phyloP scores from a whole-genome alignment of 2,329 filamentous ascomycete genomes.

The Berkeleyomyces rouxiae region DNA sequence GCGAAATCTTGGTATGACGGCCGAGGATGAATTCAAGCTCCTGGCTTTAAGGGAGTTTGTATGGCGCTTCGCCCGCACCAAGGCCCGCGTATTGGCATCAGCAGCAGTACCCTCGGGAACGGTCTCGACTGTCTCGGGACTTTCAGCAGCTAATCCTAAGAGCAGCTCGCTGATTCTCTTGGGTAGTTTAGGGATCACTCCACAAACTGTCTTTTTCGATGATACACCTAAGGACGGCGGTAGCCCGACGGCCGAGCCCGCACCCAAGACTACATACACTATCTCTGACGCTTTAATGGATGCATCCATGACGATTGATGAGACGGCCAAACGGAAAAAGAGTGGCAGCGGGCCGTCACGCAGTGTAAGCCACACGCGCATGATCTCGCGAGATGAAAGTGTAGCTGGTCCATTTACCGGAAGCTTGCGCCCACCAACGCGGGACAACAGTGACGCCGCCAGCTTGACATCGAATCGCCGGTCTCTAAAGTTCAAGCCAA shows the following conservation, averaged over 20 bases:
- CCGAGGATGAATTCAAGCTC: conserved; percentile 81
- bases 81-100: conserved; percentile 33
- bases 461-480: conserved; percentile 11
- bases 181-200: conserved; percentile 58
- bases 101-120: conserved; percentile 20
- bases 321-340: conserved; percentile 35
- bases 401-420: neutral
- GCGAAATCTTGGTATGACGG: conserved; percentile 62
- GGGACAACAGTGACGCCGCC: conserved; percentile 10
- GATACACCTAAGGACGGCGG: conserved; percentile 31
- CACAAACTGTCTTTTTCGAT: conserved; percentile 84
- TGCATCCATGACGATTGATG: conserved; percentile 75
- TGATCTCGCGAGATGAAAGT: conserved; percentile 7
- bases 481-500: conserved; percentile 30
- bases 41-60: conserved; percentile 79
- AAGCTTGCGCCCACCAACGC: neutral
- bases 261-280: conserved; percentile 42
- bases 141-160: conserved; percentile 23
- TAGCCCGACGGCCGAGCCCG: conserved; percentile 18
- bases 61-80: conserved; percentile 65
- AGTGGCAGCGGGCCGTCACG: conserved; percentile 25
- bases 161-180: conserved; percentile 54
- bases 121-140: neutral
- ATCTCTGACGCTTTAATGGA: conserved; percentile 84
- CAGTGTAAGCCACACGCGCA: conserved; percentile 7